These are phyloP conservation scores for Chaetothyriales sp. DNA, from an alignment of 2,329 filamentous ascomycete genomes.

Conservation along the genomic window DNA sequence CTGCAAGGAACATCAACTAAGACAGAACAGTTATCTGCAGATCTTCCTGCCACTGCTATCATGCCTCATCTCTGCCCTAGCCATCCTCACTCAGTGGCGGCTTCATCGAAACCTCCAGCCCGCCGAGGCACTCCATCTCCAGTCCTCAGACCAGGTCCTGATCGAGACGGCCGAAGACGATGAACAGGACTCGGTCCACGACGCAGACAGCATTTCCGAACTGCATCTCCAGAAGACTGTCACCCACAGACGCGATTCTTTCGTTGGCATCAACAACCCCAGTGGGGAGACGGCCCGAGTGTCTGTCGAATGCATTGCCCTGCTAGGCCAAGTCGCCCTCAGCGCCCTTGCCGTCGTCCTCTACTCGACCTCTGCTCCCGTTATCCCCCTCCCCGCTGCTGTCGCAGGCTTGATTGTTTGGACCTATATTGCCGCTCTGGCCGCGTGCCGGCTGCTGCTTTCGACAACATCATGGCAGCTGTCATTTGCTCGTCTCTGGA, in stretches of 20 bases:
- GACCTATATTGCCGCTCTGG: conserved; percentile 64
- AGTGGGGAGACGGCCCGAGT: conserved; percentile 56
- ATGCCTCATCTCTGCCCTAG: conserved; percentile 53
- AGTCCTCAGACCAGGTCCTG: conserved; percentile 19
- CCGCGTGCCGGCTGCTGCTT: conserved; percentile 53
- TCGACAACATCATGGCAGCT: conserved; percentile 45
- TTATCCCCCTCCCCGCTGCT: conserved; percentile 38
- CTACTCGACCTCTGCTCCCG: conserved; percentile 39
- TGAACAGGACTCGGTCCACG: conserved; percentile 26
- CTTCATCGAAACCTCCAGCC: conserved; percentile 1
- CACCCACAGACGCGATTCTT: conserved; percentile 31
- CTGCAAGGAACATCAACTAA: conserved; percentile 1
- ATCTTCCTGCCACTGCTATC: conserved; percentile 62
- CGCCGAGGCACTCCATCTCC: conserved; percentile 1
- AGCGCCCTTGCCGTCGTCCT: conserved; percentile 51
- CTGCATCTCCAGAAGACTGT: conserved; percentile 41
- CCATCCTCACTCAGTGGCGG: conserved; percentile 30
- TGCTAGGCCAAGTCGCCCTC: conserved; percentile 55
- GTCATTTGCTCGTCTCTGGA: conserved; percentile 66
- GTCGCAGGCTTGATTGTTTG: conserved; percentile 54
- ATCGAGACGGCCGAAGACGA: conserved; percentile 43
- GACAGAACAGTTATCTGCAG: conserved; percentile 52
- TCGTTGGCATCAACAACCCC: conserved; percentile 60
- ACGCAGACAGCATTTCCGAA: conserved; percentile 37
- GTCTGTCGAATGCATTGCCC: conserved; percentile 57